phyloP scores from a whole-genome alignment of 2,329 filamentous ascomycete genomes.

The Trichocomaceae sp. region DNA sequence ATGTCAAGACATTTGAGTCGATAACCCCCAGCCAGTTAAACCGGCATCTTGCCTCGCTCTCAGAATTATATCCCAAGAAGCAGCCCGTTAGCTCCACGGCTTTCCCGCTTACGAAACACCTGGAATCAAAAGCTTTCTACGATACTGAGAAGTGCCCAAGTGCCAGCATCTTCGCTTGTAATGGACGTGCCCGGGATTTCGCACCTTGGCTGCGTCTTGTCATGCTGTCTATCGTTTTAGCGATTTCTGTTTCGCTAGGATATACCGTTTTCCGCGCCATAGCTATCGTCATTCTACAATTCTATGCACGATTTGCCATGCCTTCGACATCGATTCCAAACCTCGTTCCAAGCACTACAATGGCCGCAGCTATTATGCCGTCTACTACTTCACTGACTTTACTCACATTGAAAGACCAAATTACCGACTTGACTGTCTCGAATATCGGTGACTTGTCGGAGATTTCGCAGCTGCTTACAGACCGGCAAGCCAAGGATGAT shows the following conservation, averaged over 20 bases:
- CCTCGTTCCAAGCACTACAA: conserved; percentile 14
- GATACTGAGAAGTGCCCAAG: conserved; percentile 23
- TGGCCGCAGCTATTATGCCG: conserved; percentile 19
- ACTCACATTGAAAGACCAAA: conserved; percentile 19
- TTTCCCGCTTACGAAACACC: conserved; percentile 4
- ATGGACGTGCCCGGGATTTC: conserved; percentile 19
- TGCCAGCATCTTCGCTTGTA: conserved; percentile 21
- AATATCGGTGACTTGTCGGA: conserved; percentile 22
- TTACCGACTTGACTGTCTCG: conserved; percentile 14
- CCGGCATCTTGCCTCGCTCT: conserved; percentile 40
- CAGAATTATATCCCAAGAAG: conserved; percentile 25
- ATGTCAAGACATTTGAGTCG: conserved; percentile 42
- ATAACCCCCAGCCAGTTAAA: conserved; percentile 43
- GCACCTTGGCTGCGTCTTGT: conserved; percentile 24
- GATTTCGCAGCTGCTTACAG: conserved; percentile 19
- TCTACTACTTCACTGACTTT: conserved; percentile 20
- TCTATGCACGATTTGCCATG: conserved; percentile 20
- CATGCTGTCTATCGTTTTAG: conserved; percentile 23
- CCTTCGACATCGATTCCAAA: conserved; percentile 15
- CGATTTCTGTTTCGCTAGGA: conserved; percentile 26
- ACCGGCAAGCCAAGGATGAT: conserved; percentile 26
- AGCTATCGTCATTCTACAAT: conserved; percentile 21
- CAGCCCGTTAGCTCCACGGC: conserved; percentile 17
- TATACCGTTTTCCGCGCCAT: conserved; percentile 24
- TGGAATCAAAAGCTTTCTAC: conserved; percentile 14